phyloP scores from a whole-genome alignment of 2,329 filamentous ascomycete genomes.

The Curvularia lunata region DNA sequence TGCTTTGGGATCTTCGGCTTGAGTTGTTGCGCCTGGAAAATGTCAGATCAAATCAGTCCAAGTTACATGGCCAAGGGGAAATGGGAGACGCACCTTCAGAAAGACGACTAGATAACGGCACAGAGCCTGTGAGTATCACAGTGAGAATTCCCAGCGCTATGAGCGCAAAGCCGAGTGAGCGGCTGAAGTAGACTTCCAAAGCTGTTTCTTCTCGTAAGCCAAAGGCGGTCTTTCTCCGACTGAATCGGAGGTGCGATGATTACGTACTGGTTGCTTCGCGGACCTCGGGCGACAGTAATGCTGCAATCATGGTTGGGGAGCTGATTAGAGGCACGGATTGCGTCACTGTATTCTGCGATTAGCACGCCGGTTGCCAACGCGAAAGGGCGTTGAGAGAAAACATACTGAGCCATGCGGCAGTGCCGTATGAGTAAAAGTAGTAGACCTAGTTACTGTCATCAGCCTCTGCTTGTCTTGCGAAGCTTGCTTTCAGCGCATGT shows the following conservation, averaged over 20 bases:
- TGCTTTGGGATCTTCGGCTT: slow-evolving; percentile 46
- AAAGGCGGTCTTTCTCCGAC: not conserved
- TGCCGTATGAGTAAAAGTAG: slow-evolving; percentile 53
- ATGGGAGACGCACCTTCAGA: slow-evolving; percentile 32
- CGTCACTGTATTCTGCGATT: slow-evolving; percentile 34
- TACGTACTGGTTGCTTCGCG: slow-evolving; percentile 61
- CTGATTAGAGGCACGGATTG: slow-evolving; percentile 62
- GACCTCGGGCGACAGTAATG: slow-evolving; percentile 64
- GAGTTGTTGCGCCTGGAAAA: slow-evolving; percentile 43
- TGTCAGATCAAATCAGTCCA: slow-evolving; percentile 1
- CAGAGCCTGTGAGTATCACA: slow-evolving; percentile 72
- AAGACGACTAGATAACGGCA: slow-evolving; percentile 67
- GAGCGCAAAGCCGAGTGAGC: slow-evolving; percentile 71
- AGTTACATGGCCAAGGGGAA: not conserved
- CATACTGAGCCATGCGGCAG: slow-evolving; percentile 52
- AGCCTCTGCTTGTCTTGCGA: slow-evolving; percentile 13
- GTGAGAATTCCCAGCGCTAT: slow-evolving; percentile 68
- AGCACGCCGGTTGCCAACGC: slow-evolving; percentile 4
- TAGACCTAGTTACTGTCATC: slow-evolving; percentile 45
- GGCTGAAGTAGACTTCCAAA: slow-evolving; percentile 76
- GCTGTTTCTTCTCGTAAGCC: slow-evolving; percentile 47
- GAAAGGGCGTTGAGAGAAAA: not conserved
- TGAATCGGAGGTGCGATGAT: not conserved
- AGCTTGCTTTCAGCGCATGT: not conserved
- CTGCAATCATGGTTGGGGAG: slow-evolving; percentile 66